phyloP scores from a whole-genome alignment of 2,329 filamentous ascomycete species.

The Aureobasidium sp. region DNA sequence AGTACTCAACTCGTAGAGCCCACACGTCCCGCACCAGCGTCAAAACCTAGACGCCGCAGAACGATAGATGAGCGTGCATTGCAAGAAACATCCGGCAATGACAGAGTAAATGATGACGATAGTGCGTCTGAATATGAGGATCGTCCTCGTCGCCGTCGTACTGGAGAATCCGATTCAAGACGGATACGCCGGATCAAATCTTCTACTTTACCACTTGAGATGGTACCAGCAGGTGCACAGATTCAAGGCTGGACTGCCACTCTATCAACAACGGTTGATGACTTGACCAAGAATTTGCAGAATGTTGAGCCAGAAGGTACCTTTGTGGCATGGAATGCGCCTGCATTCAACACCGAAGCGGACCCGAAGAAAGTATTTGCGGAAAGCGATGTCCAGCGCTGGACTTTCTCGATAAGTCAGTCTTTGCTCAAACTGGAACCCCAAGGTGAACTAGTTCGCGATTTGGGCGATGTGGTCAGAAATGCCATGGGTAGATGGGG shows the following conservation, averaged over 20 bases:
- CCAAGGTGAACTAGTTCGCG: conserved; percentile 29
- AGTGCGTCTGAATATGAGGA: conserved; percentile 15
- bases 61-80: conserved; percentile 11
- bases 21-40: neutral
- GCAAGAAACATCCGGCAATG: neutral
- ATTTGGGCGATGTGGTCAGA: conserved; percentile 23
- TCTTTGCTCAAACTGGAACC: conserved; percentile 26
- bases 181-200: conserved; percentile 36
- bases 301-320: conserved; percentile 15
- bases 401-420: conserved; percentile 24
- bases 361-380: conserved; percentile 20
- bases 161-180: conserved; percentile 26
- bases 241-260: conserved; percentile 28
- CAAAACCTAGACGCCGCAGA: conserved; percentile 15
- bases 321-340: conserved; percentile 31
- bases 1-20: conserved; percentile 20
- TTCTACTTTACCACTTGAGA: conserved; percentile 43
- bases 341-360: conserved; percentile 25
- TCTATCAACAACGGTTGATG: neutral
- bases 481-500: conserved; percentile 17
- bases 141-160: conserved; percentile 27
- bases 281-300: neutral
- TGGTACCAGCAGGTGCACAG: conserved; percentile 33
- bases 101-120: neutral
- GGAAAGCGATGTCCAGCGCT: conserved; percentile 21